Percentiles rank a stretch among this genome's conserved stretches.
phyloP scores from a whole-genome alignment of 1,284 basidiomycete genomes.

The Pyrrhoderma lamaoense region DNA sequence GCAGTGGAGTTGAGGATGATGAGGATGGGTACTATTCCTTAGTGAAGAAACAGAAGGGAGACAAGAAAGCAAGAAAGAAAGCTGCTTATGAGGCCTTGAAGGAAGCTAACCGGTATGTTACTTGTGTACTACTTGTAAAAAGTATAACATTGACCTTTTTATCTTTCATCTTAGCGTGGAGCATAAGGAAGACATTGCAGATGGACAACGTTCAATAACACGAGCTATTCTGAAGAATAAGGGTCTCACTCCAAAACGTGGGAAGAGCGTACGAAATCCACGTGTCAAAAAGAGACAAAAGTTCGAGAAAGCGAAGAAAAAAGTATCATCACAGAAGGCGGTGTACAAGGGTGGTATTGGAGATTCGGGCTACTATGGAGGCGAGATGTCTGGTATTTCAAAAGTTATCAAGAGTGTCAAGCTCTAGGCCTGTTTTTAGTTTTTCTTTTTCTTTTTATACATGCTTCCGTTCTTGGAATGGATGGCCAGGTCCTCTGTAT shows the following conservation, averaged over 20 bases:
- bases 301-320: conserved; percentile 92
- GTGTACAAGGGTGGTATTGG: conserved; percentile 82
- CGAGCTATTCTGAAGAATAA: conserved; percentile 89
- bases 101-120: conserved; percentile 54
- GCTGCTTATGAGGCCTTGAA: conserved; percentile 67
- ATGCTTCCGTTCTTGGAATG: too few species aligned
- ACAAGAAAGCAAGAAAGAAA: conserved; percentile 73
- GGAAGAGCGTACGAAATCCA: conserved; percentile 86
- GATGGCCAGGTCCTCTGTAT: too few species aligned
- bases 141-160: background rate
- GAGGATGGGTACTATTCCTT: conserved; percentile 79
- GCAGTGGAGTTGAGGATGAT: conserved; percentile 29
- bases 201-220: conserved; percentile 79
- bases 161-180: conserved; percentile 35
- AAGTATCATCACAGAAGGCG: conserved; percentile 79
- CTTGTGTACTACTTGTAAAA: conserved; percentile 1
- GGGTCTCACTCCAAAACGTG: conserved; percentile 82
- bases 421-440: conserved; percentile 2
- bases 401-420: conserved; percentile 18
- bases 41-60: conserved; percentile 66
- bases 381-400: conserved; percentile 25
- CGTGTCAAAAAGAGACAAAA: conserved; percentile 91
- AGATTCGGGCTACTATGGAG: conserved; percentile 54
- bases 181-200: conserved; percentile 40
- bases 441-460: background rate